Conservation (phyloP, 805 yeast species). For the Ogataea trehaloabstinens region DNA sequence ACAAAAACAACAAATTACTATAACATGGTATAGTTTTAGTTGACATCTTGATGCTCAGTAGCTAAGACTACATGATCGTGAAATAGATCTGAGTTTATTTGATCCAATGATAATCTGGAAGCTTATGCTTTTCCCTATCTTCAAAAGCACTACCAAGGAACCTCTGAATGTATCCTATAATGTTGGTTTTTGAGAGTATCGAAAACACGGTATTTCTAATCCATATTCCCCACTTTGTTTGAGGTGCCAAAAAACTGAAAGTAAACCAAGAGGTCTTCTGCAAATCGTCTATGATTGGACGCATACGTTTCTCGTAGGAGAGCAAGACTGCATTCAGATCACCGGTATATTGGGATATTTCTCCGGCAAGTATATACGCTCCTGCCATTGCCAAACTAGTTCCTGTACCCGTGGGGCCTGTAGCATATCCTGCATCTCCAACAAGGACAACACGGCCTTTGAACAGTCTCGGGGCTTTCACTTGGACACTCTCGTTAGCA, state of each 20-base stretch:
- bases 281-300: not conserved
- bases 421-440: slow-evolving; percentile 1
- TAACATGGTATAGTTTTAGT: too few species aligned
- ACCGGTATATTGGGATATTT: not conserved
- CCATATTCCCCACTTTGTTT: not conserved
- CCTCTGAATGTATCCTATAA: not conserved
- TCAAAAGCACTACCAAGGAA: slow-evolving; percentile 1
- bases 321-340: not conserved
- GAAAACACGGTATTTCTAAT: not conserved
- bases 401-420: not conserved
- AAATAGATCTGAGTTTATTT: too few species aligned
- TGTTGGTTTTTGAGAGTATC: not conserved
- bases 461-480: not conserved
- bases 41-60: too few species aligned
- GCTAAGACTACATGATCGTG: too few species aligned
- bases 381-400: slow-evolving; percentile 1
- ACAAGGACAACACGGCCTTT: not conserved
- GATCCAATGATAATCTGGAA: not conserved
- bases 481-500: not conserved
- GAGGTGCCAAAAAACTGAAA: not conserved
- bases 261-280: not conserved
- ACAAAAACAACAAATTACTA: too few species aligned
- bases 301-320: not conserved
- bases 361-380: slow-evolving; percentile 1
- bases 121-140: not conserved